phyloP scores from a whole-genome alignment of 176 grass and related monocot genomes.

The Cenchrus purpureus region DNA sequence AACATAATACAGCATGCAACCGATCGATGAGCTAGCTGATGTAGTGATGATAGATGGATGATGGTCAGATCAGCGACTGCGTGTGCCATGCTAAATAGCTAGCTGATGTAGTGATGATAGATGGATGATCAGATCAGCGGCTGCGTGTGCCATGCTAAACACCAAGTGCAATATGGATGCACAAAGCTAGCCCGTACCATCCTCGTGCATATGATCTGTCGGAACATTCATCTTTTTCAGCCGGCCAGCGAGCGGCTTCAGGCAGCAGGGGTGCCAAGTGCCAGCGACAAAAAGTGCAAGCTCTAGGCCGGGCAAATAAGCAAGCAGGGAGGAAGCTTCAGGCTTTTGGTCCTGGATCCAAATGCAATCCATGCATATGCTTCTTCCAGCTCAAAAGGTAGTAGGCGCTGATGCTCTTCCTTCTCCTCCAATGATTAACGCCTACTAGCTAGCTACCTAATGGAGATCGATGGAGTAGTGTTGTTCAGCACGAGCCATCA shows the following conservation, averaged over 20 bases:
- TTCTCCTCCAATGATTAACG: background rate
- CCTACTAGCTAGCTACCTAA: background rate
- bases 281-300: background rate
- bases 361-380: background rate
- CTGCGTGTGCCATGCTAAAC: too few relatives aligned
- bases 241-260: background rate
- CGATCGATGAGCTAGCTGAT: too few relatives aligned
- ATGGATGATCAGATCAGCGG: too few relatives aligned
- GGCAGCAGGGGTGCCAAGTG: background rate
- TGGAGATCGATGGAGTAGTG: background rate
- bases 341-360: background rate
- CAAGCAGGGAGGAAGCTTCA: background rate
- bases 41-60: too few relatives aligned
- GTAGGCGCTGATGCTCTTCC: background rate
- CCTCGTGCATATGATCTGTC: background rate
- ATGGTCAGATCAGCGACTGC: too few relatives aligned
- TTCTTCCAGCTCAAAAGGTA: slow-evolving; percentile 9
- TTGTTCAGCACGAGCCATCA: background rate
- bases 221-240: slow-evolving; percentile 2
- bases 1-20: too few relatives aligned
- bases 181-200: too few relatives aligned
- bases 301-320: too few relatives aligned
- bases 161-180: too few relatives aligned
- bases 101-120: too few relatives aligned
- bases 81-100: too few relatives aligned